Evolutionary conservation across 805 yeast species (phyloP).

Genomic region (Metschnikowia noctiluminum): DNA sequence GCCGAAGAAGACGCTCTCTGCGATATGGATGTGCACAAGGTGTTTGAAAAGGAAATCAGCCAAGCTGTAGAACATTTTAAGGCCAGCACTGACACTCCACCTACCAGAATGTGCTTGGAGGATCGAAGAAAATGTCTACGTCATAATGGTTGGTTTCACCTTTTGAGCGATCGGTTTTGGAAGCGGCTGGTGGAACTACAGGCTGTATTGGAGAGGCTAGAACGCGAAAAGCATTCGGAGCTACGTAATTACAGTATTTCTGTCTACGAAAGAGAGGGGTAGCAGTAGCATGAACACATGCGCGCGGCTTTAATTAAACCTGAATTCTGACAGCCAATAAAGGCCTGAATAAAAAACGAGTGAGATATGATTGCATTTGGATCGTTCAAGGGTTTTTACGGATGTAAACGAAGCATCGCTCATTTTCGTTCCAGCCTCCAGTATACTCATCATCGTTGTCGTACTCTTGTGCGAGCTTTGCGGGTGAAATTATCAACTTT

Average conservation of each 20-base stretch:
- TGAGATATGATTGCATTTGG: not conserved
- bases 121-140: conserved; percentile 56
- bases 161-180: conserved; percentile 31
- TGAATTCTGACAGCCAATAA: not conserved
- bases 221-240: conserved; percentile 26
- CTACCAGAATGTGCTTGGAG: conserved; percentile 39
- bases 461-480: conserved; percentile 12
- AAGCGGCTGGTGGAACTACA: conserved; percentile 34
- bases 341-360: not conserved
- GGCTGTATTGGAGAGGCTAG: conserved; percentile 26
- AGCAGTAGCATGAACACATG: not conserved
- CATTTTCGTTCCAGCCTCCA: conserved; percentile 19
- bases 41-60: conserved; percentile 17
- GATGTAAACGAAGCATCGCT: conserved; percentile 12
- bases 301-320: too few species aligned
- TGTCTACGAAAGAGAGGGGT: conserved; percentile 19
- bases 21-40: conserved; percentile 6
- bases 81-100: conserved; percentile 5
- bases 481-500: conserved; percentile 16
- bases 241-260: conserved; percentile 37
- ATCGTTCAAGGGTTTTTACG: conserved; percentile 2
- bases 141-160: conserved; percentile 51
- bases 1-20: not conserved
- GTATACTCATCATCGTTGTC: conserved; percentile 11
- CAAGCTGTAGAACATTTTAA: conserved; percentile 14